These are phyloP conservation scores for Colletotrichum shisoi DNA, from an alignment of 2,329 filamentous ascomycete genomes.

Conservation along the genomic window DNA sequence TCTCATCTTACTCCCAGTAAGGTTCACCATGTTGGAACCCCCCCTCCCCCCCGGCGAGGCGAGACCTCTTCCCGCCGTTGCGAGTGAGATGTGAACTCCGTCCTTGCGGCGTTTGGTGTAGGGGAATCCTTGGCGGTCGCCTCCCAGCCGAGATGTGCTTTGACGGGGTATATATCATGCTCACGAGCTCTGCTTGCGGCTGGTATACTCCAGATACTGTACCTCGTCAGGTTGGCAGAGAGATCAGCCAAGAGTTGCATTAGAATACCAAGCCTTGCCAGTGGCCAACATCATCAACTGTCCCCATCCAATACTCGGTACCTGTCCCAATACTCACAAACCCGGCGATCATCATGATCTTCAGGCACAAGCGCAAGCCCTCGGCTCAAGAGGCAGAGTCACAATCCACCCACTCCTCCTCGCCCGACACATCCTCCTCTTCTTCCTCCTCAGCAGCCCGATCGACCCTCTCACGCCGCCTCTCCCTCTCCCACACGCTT, in stretches of 20 bases:
- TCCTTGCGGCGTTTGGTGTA: neutral
- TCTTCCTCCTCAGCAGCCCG: constrained; percentile 11
- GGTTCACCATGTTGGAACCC: constrained; percentile 4
- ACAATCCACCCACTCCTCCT: constrained; percentile 5
- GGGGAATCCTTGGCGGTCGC: constrained; percentile 8
- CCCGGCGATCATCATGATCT: neutral
- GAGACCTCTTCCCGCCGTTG: constrained; percentile 8
- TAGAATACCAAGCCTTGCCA: neutral
- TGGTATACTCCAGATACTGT: too few relatives aligned
- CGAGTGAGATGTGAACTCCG: neutral
- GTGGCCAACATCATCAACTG: neutral
- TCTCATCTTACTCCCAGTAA: neutral
- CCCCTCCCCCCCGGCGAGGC: constrained; percentile 2
- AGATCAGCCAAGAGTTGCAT: neutral
- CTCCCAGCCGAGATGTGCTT: constrained; percentile 2
- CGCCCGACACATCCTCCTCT: constrained; percentile 4
- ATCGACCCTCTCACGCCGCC: constrained; percentile 22
- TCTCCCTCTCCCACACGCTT: constrained; percentile 15
- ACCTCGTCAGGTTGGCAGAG: neutral
- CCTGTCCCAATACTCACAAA: neutral
- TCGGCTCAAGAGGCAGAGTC: constrained; percentile 2
- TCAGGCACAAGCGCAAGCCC: neutral
- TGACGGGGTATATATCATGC: constrained; percentile 16
- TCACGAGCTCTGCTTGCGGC: neutral
- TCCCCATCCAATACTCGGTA: neutral